Base-by-base conservation (phyloP, 495 filamentous ascomycete species). In the Penicillium tannophilum region DNA sequence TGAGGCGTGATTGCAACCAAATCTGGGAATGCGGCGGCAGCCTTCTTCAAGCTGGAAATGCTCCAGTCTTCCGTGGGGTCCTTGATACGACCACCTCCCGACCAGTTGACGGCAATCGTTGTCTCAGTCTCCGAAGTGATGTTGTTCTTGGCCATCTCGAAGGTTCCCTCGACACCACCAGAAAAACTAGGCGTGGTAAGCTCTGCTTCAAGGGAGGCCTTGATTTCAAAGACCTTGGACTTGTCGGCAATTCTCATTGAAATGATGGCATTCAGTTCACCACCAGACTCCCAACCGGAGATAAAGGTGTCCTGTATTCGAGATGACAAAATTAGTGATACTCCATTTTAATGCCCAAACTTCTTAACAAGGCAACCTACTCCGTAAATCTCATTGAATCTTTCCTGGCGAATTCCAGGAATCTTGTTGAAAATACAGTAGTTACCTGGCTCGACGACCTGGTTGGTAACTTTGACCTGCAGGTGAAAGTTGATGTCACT, bases 71-170 rank as follows among this genome's bases (percentile, higher is more conserved):
- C 43, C 14, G 9, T 33, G 16, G n/a, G 19, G 24, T 54, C 41
- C n/a, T 54, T 43, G 52, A 54, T 54, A 26, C 31, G 39, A 17
- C 53, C 53, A 47, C 53, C 53, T 11, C 53, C 53, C 4, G 43
- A 19, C 41, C 42, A 55, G 16, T 31, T 46, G 14, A 55, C 53
- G 16, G 39, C n/a, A 28, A 51, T 51, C 3, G 48, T 51, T 16
- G 48, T 51, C 19, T 51, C 48, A 19, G 24, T 47, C 4, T 47
- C 12, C 19, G 20, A 26, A 28, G 19, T 47, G 11, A 14, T 9
- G 4, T 26, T 30, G 30, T 54, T 44, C 39, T 44, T 54, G 36
- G 26, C 10, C 31, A 7, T 53, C 42, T 47, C 44, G 23, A 47
- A 28, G 5, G 31, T 19, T 36, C 19, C 33, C 16, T 30, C 17